Evolutionary conservation across 2,329 filamentous ascomycete species (phyloP), one percentile per base, ranked within the genome.

Genomic region (Stachybotrys elegans): DNA sequence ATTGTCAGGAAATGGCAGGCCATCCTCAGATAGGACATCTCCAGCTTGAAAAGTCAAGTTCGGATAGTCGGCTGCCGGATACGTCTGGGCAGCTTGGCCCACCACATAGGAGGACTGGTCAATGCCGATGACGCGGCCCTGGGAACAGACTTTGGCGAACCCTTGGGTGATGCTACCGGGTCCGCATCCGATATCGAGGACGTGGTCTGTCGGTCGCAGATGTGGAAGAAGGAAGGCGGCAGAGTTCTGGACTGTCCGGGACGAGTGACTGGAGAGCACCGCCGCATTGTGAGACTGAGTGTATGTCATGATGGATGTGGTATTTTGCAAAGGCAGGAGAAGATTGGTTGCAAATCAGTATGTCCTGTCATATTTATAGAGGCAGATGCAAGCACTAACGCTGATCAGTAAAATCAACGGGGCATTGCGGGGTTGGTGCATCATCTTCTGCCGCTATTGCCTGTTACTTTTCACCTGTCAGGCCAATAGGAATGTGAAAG

Each of bases 111-210:
- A 56, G 4, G 68, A 67, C 34, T 57, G 49, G 6, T 57, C 51
- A 9, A 70, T 45, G 12, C 67, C 62, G 0, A 48, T 48, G 3
- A 45, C 49, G 1, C 46, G 25, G 69, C 70, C 19, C 63, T 41
- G 5, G 59, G 56, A 1, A 64, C 66, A 35, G 61, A 53, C n/a
- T 57, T 53, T 21, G 36, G 60, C 62, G 21, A 75, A 58, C 25
- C 66, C 66, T 0, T 60, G 59, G 11, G 70, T 72, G 56, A 76
- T 75, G 38, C 67, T 71, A 5, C 71, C 72, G 0, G 72, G 69
- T 0, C 72, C 72, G 53, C 71, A 73, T 42, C 72, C 72, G 23
- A 73, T 59, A 48, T 75, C 71, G 42, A 75, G 66, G 37, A 75
- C 60, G 17, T 47, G 52, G 58, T 68, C 61, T 6, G 56, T 53